Evolutionary conservation across 2,329 filamentous ascomycete species (phyloP), one percentile per base, ranked within the genome.

Genomic region (Seiridium unicorne): DNA sequence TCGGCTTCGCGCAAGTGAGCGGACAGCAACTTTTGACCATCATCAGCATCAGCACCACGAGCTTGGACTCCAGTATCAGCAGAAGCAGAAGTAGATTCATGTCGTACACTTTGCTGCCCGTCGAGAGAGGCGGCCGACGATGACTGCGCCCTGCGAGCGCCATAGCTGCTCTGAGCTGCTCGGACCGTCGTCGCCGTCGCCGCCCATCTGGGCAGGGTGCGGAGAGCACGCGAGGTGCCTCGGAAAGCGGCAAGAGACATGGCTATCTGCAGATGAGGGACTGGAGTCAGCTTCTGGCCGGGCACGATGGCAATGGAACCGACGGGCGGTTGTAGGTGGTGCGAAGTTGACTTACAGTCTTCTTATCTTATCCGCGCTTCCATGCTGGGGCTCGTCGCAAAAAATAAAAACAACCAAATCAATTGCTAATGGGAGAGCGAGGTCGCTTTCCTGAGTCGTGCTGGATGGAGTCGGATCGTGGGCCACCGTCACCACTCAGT

Each of bases 1-100:
- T 98, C 95, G 65, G 92, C 92, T 70, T 95, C 85, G 73, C 93
- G 84, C 57, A 99, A 84, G 72, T 90, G 83, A 60, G 90, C 84
- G 51, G 90, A 86, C 58, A 99, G 88, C 59, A 97, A 80, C 93
- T 97, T 66, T 46, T 48, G 47, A 11, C 9, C 38, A 34, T 34
- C 32, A 57, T 63, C 38, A 65, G 56, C 57, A 61, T 60, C 54
- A 56, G 58, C 31, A 59, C 60, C 55, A 57, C 40, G 35, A 46
- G 58, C 49, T 48, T 44, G 48, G 48, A 48, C 56, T 57, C 58
- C 60, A 56, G 11, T 53, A 38, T 31, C 40, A 44, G 36, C 9
- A 57, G 44, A 18, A 11, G 38, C 58, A 32, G 40, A 61, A 26
- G 49, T 47, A 57, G 55, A 57, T 47, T 57, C 36, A 53, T 60